Evolutionary conservation across 495 filamentous ascomycete species (phyloP).

Genomic region (Tuber melanosporum): DNA sequence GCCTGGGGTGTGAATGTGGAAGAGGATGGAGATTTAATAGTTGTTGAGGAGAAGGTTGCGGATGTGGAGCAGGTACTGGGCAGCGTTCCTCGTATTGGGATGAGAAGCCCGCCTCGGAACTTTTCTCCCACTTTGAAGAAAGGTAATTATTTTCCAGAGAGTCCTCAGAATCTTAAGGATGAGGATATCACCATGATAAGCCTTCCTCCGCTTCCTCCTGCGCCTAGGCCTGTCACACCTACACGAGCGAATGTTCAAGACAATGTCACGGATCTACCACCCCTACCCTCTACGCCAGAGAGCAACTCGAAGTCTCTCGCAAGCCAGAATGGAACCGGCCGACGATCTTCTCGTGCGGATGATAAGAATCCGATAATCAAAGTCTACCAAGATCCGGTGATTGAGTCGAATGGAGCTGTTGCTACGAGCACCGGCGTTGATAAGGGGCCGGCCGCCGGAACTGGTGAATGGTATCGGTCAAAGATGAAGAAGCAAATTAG

Average conservation of each 20-base stretch:
- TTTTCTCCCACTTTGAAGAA: conserved; percentile 24
- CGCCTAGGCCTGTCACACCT: conserved; percentile 32
- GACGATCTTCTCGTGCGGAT: conserved; percentile 38
- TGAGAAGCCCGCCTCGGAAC: conserved; percentile 26
- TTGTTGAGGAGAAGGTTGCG: conserved; percentile 41
- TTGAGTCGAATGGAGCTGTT: conserved; percentile 50
- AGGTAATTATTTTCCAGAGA: conserved; percentile 25
- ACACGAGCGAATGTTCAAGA: conserved; percentile 21
- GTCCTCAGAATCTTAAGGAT: conserved; percentile 40
- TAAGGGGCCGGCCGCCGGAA: conserved; percentile 39
- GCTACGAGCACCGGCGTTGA: conserved; percentile 27
- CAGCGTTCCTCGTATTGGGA: conserved; percentile 36
- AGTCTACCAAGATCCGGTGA: conserved; percentile 58
- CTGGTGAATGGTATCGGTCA: conserved; percentile 38
- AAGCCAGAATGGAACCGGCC: conserved; percentile 17
- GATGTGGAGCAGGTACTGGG: conserved; percentile 41
- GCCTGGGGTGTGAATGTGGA: conserved; percentile 40
- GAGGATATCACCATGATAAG: conserved; percentile 53
- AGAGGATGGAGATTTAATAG: conserved; percentile 30
- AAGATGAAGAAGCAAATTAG: conserved; percentile 39
- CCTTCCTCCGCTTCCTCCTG: conserved; percentile 19
- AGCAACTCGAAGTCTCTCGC: conserved; percentile 11
- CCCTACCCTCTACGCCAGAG: conserved; percentile 31
- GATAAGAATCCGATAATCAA: conserved; percentile 44
- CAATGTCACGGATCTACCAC: conserved; percentile 29